Conservation (phyloP, 768 basidiomycete genomes). For the Daedaleopsis nitida region DNA sequence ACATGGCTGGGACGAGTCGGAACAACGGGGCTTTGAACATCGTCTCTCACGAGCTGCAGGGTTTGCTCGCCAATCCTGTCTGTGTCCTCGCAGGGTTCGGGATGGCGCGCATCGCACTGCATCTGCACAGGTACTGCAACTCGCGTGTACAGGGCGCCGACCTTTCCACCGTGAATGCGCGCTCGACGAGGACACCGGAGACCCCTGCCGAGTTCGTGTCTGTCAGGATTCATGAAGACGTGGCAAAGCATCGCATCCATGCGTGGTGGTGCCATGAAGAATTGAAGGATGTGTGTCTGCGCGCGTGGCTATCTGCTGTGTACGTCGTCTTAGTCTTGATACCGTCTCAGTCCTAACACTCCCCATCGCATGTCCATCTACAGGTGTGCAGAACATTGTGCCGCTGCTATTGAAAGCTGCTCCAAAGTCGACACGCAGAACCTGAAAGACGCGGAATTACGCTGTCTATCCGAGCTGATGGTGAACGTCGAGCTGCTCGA, state of each 20-base stretch:
- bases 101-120: constrained; percentile 38
- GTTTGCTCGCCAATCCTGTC: neutral
- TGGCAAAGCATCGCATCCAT: constrained; percentile 22
- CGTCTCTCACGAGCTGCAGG: neutral
- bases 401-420: neutral
- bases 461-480: constrained; percentile 34
- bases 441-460: constrained; percentile 32
- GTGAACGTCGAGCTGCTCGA: constrained; percentile 38
- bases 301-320: constrained; percentile 42
- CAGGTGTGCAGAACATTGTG: constrained; percentile 29
- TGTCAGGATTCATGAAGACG: constrained; percentile 18
- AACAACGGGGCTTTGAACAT: neutral
- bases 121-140: constrained; percentile 31
- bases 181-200: constrained; percentile 24
- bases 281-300: constrained; percentile 34
- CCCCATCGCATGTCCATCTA: neutral
- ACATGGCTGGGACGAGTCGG: neutral
- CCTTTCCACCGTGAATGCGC: constrained; percentile 33
- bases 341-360: neutral
- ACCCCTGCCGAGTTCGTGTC: constrained; percentile 32
- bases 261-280: constrained; percentile 34
- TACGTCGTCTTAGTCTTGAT: neutral
- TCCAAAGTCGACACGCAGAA: constrained; percentile 21
- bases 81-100: constrained; percentile 33
- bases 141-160: constrained; percentile 39